Conservation (phyloP, 2,329 filamentous ascomycete genomes). For the Blastomyces silverae region DNA sequence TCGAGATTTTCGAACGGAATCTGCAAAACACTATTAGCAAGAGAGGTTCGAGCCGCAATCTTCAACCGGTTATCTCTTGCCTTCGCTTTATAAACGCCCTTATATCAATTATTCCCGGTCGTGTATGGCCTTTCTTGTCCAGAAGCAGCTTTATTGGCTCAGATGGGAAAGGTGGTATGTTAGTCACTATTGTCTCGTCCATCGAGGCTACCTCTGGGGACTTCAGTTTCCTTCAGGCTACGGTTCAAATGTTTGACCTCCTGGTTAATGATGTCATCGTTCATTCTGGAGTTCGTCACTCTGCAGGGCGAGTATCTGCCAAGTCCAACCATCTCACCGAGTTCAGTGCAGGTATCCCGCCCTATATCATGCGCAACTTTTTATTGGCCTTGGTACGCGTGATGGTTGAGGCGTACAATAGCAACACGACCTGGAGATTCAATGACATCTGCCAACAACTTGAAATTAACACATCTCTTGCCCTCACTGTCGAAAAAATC, state of each 20-base stretch:
- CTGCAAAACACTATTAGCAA: constrained; percentile 47
- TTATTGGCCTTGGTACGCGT: constrained; percentile 66
- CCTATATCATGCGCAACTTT: constrained; percentile 67
- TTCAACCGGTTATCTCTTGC: constrained; percentile 65
- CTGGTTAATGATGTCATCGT: constrained; percentile 68
- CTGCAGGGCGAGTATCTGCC: constrained; percentile 29
- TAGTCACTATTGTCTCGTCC: constrained; percentile 71
- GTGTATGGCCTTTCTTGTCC: constrained; percentile 84
- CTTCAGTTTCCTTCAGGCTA: constrained; percentile 69
- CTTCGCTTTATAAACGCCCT: constrained; percentile 72
- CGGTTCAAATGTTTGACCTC: constrained; percentile 64
- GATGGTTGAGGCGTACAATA: constrained; percentile 77
- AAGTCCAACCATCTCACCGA: constrained; percentile 32
- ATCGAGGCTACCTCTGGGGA: constrained; percentile 70
- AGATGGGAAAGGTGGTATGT: constrained; percentile 66
- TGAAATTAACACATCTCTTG: constrained; percentile 60
- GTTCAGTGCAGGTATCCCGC: constrained; percentile 65
- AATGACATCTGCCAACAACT: constrained; percentile 59
- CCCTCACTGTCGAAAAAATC: constrained; percentile 63
- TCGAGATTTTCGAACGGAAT: constrained; percentile 74
- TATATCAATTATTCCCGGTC: constrained; percentile 64
- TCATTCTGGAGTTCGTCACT: constrained; percentile 43
- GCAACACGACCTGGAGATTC: constrained; percentile 80
- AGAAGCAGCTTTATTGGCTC: constrained; percentile 72
- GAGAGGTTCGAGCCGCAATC: constrained; percentile 56